A percentile compares a stretch with the other conserved stretches of the same genome.
Evolutionary conservation across 768 basidiomycete genomes (phyloP).

Genomic region (Psilocybe azurescens): DNA sequence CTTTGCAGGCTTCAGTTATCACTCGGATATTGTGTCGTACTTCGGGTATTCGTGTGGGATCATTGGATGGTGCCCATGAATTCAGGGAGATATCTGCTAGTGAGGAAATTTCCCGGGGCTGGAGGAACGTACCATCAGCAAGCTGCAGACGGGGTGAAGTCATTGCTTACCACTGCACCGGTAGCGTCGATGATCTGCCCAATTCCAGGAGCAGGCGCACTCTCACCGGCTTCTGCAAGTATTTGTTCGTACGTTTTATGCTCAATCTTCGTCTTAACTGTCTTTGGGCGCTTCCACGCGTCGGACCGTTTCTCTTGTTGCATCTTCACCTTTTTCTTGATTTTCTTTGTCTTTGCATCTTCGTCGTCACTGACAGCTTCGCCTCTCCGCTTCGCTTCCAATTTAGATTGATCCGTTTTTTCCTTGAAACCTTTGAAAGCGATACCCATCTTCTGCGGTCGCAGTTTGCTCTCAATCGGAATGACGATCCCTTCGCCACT

Average conservation of each 20-base stretch:
- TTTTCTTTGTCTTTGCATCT: constrained; percentile 50
- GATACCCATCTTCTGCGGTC: constrained; percentile 87
- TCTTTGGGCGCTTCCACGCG: constrained; percentile 87
- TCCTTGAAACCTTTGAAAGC: constrained; percentile 89
- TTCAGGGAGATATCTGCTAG: constrained; percentile 77
- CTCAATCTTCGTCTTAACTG: constrained; percentile 82
- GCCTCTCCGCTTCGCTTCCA: constrained; percentile 78
- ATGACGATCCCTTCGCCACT: constrained; percentile 84
- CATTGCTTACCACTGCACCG: constrained; percentile 80
- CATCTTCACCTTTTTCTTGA: constrained; percentile 58
- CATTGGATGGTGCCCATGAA: constrained; percentile 87
- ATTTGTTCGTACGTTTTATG: constrained; percentile 99
- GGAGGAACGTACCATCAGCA: constrained; percentile 11
- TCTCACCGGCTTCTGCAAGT: constrained; percentile 82
- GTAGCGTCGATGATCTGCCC: constrained; percentile 96
- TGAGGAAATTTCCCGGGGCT: constrained; percentile 90
- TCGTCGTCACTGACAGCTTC: constrained; percentile 81
- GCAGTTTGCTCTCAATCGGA: constrained; percentile 84
- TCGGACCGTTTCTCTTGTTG: constrained; percentile 69
- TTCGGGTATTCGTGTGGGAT: constrained; percentile 91
- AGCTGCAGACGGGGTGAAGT: not conserved
- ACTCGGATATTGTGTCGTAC: constrained; percentile 95
- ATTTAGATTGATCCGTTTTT: constrained; percentile 83
- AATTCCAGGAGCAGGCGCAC: constrained; percentile 55
- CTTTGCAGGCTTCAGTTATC: constrained; percentile 82